Evolutionary conservation across 164 flowering plant genomes (phyloP), one percentile per base, ranked within the genome.

Genomic region (Magnolia changhungtana): DNA sequence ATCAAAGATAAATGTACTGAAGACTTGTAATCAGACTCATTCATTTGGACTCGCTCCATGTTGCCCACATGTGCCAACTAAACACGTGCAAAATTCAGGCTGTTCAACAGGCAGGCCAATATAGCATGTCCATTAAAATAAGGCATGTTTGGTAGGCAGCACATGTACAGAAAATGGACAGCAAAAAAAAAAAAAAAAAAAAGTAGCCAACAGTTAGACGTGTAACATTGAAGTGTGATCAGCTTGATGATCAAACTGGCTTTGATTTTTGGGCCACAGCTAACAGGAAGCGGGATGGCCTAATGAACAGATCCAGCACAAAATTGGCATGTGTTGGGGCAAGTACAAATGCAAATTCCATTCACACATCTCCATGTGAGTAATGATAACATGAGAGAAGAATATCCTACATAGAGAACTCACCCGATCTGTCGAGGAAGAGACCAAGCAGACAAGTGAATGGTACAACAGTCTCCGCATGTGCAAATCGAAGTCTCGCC

Each of bases 391-490:
- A 19, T 19, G 21, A 18, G 18, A 20, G 67, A 64, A 4, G 9
- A 64, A 19, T 19, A 21, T 64, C 23, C 0, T 1, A 20, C 19
- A 69, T 9, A 51, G 29, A 74, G 50, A 74, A 81, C 87, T 79
- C 74, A 94, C 98, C 94, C 72, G 89, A 76, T 82, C 85, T 87
- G 63, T 91, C 87, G 72, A 89, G 91, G 77, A 94, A 91, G 50
- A 94, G 92, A 16, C 98, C 98, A 74, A 94, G 92, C 72, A 94
- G 87, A 82, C 98, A 94, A 71, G 97, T 88, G 81, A 94, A 94
- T 66, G 98, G 98, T 66, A 94, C 88, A 69, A 94, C 80, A 75
- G 98, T 92, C 79, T 92, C 98, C 8, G 97, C 98, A 87, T 92
- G 98, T 18, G 98, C 98, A 85, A 94, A 91, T 13, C 93, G 85